phyloP scores from a whole-genome alignment of 768 basidiomycete species.

The Coprinopsis sp. region DNA sequence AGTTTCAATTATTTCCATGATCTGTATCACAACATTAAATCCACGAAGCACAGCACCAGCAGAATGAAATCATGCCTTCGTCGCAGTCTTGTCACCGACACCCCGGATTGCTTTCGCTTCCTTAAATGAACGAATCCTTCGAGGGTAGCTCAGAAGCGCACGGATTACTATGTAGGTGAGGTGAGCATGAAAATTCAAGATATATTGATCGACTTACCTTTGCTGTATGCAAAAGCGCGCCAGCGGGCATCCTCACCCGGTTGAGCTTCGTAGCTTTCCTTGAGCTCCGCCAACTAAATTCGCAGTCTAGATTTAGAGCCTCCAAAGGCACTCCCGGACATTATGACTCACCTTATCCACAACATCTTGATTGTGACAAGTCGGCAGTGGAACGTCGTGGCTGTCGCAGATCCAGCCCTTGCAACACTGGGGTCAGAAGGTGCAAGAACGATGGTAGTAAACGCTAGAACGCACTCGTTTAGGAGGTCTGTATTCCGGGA shows the following conservation, averaged over 20 bases:
- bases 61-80: slow-evolving; percentile 43
- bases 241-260: slow-evolving; percentile 58
- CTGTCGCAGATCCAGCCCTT: slow-evolving; percentile 69
- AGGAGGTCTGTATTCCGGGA: slow-evolving; percentile 6
- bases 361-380: slow-evolving; percentile 65
- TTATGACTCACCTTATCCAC: slow-evolving; percentile 55
- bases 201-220: slow-evolving; percentile 41
- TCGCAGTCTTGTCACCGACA: slow-evolving; percentile 71
- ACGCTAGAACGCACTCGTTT: slow-evolving; percentile 13
- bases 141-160: slow-evolving; percentile 49
- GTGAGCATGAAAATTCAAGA: neutral
- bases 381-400: slow-evolving; percentile 28
- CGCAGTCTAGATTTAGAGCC: neutral
- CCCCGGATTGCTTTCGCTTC: slow-evolving; percentile 60
- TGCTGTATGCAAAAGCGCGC: slow-evolving; percentile 61
- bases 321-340: neutral
- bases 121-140: slow-evolving; percentile 49
- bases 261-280: slow-evolving; percentile 59
- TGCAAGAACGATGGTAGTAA: neutral
- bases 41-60: neutral
- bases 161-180: slow-evolving; percentile 46
- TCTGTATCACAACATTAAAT: slow-evolving; percentile 38
- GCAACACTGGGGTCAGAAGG: slow-evolving; percentile 1
- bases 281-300: slow-evolving; percentile 60
- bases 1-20: slow-evolving; percentile 76